A percentile compares a stretch with the other conserved stretches of the same genome.
Conservation (phyloP, 805 yeast species). For the Schizosaccharomyces japonicus region DNA sequence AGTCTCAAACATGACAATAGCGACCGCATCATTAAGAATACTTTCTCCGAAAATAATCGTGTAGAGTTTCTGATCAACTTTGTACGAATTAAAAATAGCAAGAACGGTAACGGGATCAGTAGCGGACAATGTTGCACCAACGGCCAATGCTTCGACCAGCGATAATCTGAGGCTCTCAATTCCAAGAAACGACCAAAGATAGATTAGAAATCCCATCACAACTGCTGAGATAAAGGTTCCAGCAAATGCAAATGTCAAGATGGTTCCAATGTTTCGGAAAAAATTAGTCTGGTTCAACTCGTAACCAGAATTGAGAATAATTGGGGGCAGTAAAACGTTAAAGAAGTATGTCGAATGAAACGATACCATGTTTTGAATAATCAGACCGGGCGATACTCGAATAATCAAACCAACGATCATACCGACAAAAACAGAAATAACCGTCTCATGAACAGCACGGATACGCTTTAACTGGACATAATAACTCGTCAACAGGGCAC, state of each 20-base stretch:
- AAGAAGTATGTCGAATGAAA: conserved; percentile 86
- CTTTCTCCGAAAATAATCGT: conserved; percentile 96
- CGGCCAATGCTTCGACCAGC: conserved; percentile 89
- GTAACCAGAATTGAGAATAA: conserved; percentile 85
- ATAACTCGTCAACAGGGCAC: conserved; percentile 88
- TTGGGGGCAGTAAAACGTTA: conserved; percentile 84
- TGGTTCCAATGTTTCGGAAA: conserved; percentile 74
- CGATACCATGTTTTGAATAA: conserved; percentile 88
- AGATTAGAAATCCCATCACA: conserved; percentile 35
- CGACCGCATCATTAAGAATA: conserved; percentile 82
- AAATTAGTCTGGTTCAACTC: conserved; percentile 84
- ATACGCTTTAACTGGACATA: conserved; percentile 75
- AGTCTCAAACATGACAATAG: conserved; percentile 96
- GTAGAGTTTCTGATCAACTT: conserved; percentile 91
- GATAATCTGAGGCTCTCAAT: conserved; percentile 70
- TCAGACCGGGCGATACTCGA: conserved; percentile 82
- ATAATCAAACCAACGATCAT: conserved; percentile 66
- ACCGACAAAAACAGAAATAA: conserved; percentile 82
- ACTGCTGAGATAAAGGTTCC: conserved; percentile 86
- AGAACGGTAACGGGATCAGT: conserved; percentile 95
- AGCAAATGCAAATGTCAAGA: conserved; percentile 81
- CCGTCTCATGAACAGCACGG: conserved; percentile 94
- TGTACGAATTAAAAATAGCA: conserved; percentile 88
- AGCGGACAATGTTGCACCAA: conserved; percentile 93
- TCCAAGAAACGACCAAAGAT: conserved; percentile 76